Base-by-base conservation (phyloP, 2,329 filamentous ascomycete species). In the Pseudogymnoascus sp. region DNA sequence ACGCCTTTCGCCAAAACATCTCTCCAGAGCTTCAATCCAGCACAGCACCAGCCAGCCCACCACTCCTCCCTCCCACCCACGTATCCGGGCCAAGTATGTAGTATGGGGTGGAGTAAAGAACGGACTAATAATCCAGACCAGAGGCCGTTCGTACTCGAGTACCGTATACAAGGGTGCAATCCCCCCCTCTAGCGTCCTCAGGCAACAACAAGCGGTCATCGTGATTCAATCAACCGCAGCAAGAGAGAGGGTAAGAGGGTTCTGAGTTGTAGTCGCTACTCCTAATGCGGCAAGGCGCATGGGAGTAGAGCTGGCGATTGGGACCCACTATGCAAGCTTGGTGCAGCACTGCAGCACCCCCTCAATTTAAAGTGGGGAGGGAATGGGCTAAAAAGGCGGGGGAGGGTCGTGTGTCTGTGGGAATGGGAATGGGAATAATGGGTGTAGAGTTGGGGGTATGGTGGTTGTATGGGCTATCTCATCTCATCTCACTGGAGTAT, bases 141-240 rank as follows among this genome's bases (percentile, higher is more conserved):
- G n/a, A n/a, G n/a, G n/a, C n/a, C n/a, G n/a, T n/a, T n/a, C n/a
- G n/a, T n/a, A n/a, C n/a, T n/a, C n/a, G n/a, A n/a, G 41, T 48
- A 48, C 41, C 1, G 2, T 30, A 9, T 52, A 30, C 23, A 30
- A 52, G 41, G 41, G 41, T 28, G 2, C 7, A 3, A 9, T 13
- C 5, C 13, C 5, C 13, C 8, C 21, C n/a, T 28, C 9, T 13
- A 26, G 3, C 6, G n/a, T 10, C 41, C 41, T 30, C n/a, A 52
- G 39, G 39, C 39, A 48, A 48, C 39, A 26, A 52, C 23, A 30
- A 52, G 41, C 41, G 41, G 41, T 52, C 41, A 52, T 52, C 41
- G 41, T 30, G 41, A 52, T 52, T 52, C 23, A 52, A 52, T 52
- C 26, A 15, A 10, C 2, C 37, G n/a, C 35, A 18, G 15, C 5